Base-by-base conservation (phyloP, 495 filamentous ascomycete species). In the Penicillium paradoxum region DNA sequence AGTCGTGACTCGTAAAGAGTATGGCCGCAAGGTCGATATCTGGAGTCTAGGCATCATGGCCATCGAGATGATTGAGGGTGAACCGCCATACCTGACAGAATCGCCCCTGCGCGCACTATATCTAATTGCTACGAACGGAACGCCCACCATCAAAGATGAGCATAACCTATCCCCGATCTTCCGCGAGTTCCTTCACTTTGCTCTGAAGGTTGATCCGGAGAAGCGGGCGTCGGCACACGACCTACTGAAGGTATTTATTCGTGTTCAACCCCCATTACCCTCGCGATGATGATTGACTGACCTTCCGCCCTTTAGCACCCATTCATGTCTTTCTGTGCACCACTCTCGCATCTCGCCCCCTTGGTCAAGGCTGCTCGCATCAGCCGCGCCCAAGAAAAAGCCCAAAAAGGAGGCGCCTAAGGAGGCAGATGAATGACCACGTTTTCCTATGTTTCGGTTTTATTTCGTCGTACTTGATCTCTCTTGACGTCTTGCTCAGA, bases 51-150 rank as follows among this genome's bases (percentile, higher is more conserved):
- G 93, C 49, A 98, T 98, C 69, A 98, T 98, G 93, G 90, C 93
- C n/a, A 98, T 98, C 59, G 93, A 98, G 69, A 98, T 98, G 93
- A 96, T 98, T 55, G 93, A 98, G 72, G 95, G 93, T 57, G 93
- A 98, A 62, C 93, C 93, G 14, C 93, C 93, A 14, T 98, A 98
- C 66, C 75, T 98, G 48, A 98, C 90, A 18, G 93, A 98, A 69
- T 92, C 88, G 19, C 93, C 93, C 8, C 83, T 98, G 38, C 83
- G 93, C 37, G 93, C 93, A 4, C 79, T 98, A 24, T 98, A 92
- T 75, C 70, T 98, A 57, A 98, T 98, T 69, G 95, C 93, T 40
- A 97, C 95, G 18, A 96, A 96, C 63, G 93, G 93, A 30, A 97
- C 95, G 6, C 93, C 93, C 6, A 79, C 85, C 30, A 91, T 98